A percentile compares a stretch with the other conserved stretches of the same genome.
phyloP scores from a whole-genome alignment of 345 rosid genomes.

The Citrus medica region DNA sequence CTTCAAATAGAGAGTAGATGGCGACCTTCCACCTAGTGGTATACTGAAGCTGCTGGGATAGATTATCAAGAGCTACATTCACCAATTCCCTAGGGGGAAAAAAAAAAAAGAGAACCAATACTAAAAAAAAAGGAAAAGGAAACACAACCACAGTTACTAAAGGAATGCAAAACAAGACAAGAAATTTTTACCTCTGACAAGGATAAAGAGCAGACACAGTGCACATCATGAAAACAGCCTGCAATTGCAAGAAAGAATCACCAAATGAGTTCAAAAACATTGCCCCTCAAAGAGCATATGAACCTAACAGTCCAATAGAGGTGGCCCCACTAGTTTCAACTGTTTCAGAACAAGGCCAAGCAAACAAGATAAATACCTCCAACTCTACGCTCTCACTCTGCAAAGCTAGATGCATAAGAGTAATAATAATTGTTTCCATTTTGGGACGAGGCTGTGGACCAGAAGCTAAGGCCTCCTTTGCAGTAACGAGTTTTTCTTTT shows the following conservation, averaged over 20 bases:
- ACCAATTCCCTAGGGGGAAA: constrained; percentile 73
- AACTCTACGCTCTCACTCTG: constrained; percentile 84
- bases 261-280: constrained; percentile 4
- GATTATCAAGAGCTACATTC: constrained; percentile 54
- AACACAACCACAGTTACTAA: neutral
- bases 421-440: constrained; percentile 71
- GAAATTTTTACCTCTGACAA: constrained; percentile 60
- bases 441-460: constrained; percentile 68
- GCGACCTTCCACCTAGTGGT: constrained; percentile 71
- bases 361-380: constrained; percentile 45
- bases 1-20: neutral
- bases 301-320: neutral
- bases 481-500: constrained; percentile 66
- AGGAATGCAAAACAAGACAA: neutral
- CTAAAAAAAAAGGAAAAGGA: neutral
- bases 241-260: constrained; percentile 24
- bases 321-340: constrained; percentile 1
- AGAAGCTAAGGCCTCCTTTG: constrained; percentile 64
- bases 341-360: constrained; percentile 5
- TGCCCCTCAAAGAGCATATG: neutral
- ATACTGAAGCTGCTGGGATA: constrained; percentile 74
- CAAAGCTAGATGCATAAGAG: constrained; percentile 87
- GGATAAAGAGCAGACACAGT: constrained; percentile 78
- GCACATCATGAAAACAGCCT: constrained; percentile 92
- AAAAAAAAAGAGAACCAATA: neutral